Evolutionary conservation across 345 rosid genomes (phyloP), one percentile per base, ranked within the genome.

Genomic region (Tarenaya hassleriana): DNA sequence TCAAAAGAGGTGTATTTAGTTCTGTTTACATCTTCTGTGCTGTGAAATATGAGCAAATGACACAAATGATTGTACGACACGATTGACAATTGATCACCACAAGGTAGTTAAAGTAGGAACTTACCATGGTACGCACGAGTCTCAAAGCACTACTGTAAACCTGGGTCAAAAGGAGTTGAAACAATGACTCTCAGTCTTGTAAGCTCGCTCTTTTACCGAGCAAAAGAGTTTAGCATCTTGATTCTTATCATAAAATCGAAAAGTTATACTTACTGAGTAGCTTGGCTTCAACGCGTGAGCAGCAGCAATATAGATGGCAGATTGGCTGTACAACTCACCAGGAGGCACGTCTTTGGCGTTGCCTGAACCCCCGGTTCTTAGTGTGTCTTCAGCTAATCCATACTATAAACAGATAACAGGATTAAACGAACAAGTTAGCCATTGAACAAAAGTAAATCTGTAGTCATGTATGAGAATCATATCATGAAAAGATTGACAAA

Each of bases 271-370:
- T 68, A 86, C 98, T 9, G 97, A 88, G 65, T 92, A 92, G 73
- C 78, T 88, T 68, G 98, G 97, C 71, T 86, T 92, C 72, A 92
- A 55, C 8, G 99, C 88, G 77, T 88, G 99, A 66, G 99, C 99
- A 73, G 95, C 90, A 34, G 97, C 95, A 63, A 92, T 92, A 63
- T 88, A 92, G 63, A 92, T 77, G 41, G 99, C 97, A 49, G 99
- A 92, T 61, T 85, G 99, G 74, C 95, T 77, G 58, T 92, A 92
- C 62, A 88, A 65, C 72, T 92, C 99, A 80, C 86, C 79, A 6
- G 86, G 94, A 46, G 88, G 75, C 67, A 88, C 71, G 37, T 88
- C 85, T 64, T 80, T 85, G 37, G 78, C 63, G 56, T 71, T 81
- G 24, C 72, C 55, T 29, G 82, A 64, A 47, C 83, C 95, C 55